Evolutionary conservation across 2,329 filamentous ascomycete species (phyloP), one percentile per base, ranked within the genome.

Genomic region (Lecanicillium sp.): DNA sequence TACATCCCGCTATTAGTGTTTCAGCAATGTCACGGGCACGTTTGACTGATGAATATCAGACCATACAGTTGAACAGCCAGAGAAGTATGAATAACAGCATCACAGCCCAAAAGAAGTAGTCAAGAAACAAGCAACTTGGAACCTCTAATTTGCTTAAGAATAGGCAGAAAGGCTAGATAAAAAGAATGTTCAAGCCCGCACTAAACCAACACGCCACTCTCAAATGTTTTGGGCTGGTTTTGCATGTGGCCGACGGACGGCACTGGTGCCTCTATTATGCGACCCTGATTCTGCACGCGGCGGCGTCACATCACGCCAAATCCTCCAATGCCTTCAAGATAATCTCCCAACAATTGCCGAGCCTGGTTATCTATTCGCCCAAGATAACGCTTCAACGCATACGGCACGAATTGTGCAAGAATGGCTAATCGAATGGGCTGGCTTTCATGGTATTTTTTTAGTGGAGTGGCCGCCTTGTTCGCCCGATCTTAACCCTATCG

Each of bases 391-490:
- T n/a, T 13, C 29, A 30, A 30, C 29, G 11, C 29, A 15, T 30
- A 30, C 29, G 14, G 29, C 29, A 30, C 11, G 14, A 30, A 15
- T 30, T 13, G 29, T 30, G 29, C 29, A 30, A 30, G 22, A 30
- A 15, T 30, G 29, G 14, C 29, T 30, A 15, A 15, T 15, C 14
- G 12, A 13, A 15, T 30, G 29, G n/a, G 29, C 11, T 15, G 14
- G 29, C 11, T n/a, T 13, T 30, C 11, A 30, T 15, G 29, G 29
- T 30, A 30, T 30, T 15, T n/a, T 37, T 31, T 38, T 38, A 8
- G 29, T 38, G 4, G 29, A 32, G 17, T 38, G 36, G 36, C 28
- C 36, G 14, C 36, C 28, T 4, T 38, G 30, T n/a, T 38, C 28
- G 29, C 36, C 36, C 8, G 22, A 31, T 22, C 17, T 38, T 3